Conservation (phyloP, 257 asterid genomes). For the Scutellaria minor region DNA sequence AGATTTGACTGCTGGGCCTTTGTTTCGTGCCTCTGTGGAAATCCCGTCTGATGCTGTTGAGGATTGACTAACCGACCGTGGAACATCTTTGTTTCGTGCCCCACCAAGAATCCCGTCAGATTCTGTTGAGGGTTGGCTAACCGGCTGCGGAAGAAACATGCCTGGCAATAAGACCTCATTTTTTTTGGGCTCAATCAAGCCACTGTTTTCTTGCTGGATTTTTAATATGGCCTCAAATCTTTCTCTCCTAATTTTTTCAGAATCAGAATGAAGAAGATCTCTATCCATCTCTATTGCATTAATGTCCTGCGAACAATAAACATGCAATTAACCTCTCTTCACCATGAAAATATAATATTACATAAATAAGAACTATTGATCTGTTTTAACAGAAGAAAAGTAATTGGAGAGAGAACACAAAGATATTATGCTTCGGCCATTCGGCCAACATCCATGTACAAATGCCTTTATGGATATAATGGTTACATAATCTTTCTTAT, state of each 20-base stretch:
- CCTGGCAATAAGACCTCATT: constrained; percentile 79
- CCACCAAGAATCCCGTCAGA: constrained; percentile 36
- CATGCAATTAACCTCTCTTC: not conserved
- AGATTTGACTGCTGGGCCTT: constrained; percentile 38
- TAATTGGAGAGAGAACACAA: not conserved
- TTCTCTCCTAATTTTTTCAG: constrained; percentile 67
- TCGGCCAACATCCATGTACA: not conserved
- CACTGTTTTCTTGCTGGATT: constrained; percentile 77
- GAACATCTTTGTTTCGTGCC: constrained; percentile 53
- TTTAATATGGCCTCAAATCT: constrained; percentile 65
- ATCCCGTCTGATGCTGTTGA: constrained; percentile 40
- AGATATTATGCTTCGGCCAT: not conserved
- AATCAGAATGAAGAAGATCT: constrained; percentile 59
- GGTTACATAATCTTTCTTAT: no score
- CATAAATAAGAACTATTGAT: not conserved
- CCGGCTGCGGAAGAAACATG: constrained; percentile 74
- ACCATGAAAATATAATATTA: not conserved
- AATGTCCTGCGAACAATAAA: constrained; percentile 44
- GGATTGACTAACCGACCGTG: constrained; percentile 52
- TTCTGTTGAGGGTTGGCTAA: constrained; percentile 45
- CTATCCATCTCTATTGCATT: constrained; percentile 41
- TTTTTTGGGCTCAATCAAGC: constrained; percentile 77
- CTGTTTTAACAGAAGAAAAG: not conserved
- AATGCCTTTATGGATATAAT: not conserved
- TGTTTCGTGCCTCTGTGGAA: constrained; percentile 38